These are phyloP conservation scores for Tarenaya hassleriana DNA, from an alignment of 345 rosid species.

Conservation along the genomic window DNA sequence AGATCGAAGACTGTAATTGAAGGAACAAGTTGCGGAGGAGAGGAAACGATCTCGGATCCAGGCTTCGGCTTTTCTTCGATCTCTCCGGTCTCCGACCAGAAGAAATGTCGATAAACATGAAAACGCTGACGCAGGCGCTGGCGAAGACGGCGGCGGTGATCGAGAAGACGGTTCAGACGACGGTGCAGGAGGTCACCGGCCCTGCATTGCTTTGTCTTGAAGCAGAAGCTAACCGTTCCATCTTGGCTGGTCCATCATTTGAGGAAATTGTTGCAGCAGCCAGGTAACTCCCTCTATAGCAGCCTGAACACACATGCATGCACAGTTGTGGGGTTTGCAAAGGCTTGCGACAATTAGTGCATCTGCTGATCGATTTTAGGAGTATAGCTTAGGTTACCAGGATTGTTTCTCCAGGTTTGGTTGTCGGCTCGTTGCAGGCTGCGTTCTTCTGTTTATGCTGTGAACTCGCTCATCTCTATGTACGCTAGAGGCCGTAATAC, in stretches of 20 bases:
- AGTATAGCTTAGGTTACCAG: slow-evolving; percentile 38
- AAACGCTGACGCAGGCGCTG: slow-evolving; percentile 80
- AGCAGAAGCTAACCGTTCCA: slow-evolving; percentile 6
- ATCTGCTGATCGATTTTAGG: not conserved
- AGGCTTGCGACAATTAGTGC: slow-evolving; percentile 5
- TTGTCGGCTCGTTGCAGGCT: slow-evolving; percentile 76
- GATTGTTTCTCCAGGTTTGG: slow-evolving; percentile 82
- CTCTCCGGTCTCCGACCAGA: slow-evolving; percentile 17
- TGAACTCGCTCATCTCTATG: slow-evolving; percentile 68
- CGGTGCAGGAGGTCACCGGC: slow-evolving; percentile 97
- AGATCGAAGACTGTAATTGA: slow-evolving; percentile 14
- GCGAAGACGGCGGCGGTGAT: slow-evolving; percentile 95
- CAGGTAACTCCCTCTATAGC: slow-evolving; percentile 67
- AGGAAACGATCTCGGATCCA: slow-evolving; percentile 31
- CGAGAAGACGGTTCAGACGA: slow-evolving; percentile 91
- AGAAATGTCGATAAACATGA: slow-evolving; percentile 88
- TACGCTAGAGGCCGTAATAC: slow-evolving; percentile 37
- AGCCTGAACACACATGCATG: slow-evolving; percentile 34
- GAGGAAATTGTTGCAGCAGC: slow-evolving; percentile 75
- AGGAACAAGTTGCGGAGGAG: slow-evolving; percentile 16
- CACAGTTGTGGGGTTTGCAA: slow-evolving; percentile 4
- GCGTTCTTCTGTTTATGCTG: slow-evolving; percentile 46
- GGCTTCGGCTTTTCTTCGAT: slow-evolving; percentile 16
- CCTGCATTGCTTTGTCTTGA: slow-evolving; percentile 30
- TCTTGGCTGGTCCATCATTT: slow-evolving; percentile 45